Evolutionary conservation across 2,329 filamentous ascomycete genomes (phyloP), one percentile per base, ranked within the genome.

Genomic region (Fusarium pilosicola): DNA sequence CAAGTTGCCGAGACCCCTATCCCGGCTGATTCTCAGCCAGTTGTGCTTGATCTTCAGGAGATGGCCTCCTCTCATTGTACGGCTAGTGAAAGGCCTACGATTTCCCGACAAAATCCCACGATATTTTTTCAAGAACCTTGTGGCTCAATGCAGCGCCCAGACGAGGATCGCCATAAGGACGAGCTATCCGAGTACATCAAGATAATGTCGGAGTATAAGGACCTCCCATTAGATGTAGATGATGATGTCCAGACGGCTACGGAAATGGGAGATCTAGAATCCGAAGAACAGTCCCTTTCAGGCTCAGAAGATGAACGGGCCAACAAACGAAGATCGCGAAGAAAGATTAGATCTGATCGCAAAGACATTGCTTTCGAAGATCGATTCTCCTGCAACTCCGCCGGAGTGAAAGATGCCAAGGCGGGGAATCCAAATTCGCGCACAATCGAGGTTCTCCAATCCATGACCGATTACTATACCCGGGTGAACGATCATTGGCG

Each of bases 391-490:
- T 91, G 89, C 77, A 86, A 88, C 79, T 84, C 81, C 39, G 87
- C 87, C 5, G 88, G 88, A 15, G 85, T 82, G 5, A 84, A 82
- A 56, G 81, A 85, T 39, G 79, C 80, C 8, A 79, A 82, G 20
- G 78, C 82, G 2, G 79, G 84, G 18, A 94, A 93, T 74, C 93
- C 94, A 0, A 98, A 98, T 79, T 84, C 85, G 3, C 85, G 88
- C 18, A 97, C 93, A 0, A 95, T 97, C 57, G 88, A 92, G 52
- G 85, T 96, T 5, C 85, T 98, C 10, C 89, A 94, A 76, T 86
- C 93, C 74, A 95, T 98, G 93, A 88, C 89, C 46, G 88, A 91
- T 60, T 92, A 96, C 80, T 97, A 97, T 80, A 88, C 88, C 9
- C 87, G 91, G 12, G 89, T 89, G n/a, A 87, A 90, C 44, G 95